These are phyloP conservation scores for Gentiana dahurica DNA, from an alignment of 257 asterid species.

Conservation along the genomic window DNA sequence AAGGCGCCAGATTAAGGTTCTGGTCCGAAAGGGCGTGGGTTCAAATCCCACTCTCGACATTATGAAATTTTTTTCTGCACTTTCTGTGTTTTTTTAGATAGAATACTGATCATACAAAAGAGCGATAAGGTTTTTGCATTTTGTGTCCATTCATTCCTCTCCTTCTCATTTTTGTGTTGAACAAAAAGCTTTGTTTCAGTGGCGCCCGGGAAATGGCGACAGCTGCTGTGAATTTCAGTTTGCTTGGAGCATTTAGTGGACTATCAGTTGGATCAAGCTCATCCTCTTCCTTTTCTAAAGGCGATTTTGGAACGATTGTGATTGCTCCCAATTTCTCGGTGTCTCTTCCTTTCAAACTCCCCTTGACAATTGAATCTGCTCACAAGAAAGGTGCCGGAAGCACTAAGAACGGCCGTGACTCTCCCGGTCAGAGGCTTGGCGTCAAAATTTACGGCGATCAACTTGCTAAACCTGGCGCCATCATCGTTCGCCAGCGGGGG, in stretches of 20 bases:
- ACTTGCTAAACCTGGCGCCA: slow-evolving; percentile 81
- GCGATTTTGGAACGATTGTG: slow-evolving; percentile 42
- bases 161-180: too few relatives aligned
- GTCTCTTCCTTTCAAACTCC: slow-evolving; percentile 47
- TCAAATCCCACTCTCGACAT: slow-evolving; percentile 92
- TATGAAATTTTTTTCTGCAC: too few relatives aligned
- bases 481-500: slow-evolving; percentile 90
- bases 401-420: slow-evolving; percentile 95
- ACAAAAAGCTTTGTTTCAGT: too few relatives aligned
- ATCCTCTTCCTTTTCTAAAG: slow-evolving; percentile 31
- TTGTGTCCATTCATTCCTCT: too few relatives aligned
- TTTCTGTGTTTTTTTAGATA: too few relatives aligned
- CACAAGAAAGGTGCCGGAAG: slow-evolving; percentile 99
- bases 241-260: slow-evolving; percentile 61
- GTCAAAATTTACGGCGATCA: slow-evolving; percentile 91
- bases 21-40: slow-evolving; percentile 99
- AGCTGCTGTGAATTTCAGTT: slow-evolving; percentile 42
- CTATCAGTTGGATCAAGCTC: slow-evolving; percentile 56
- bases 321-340: slow-evolving; percentile 27
- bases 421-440: slow-evolving; percentile 95
- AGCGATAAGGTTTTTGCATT: too few relatives aligned
- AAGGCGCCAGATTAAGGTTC: slow-evolving; percentile 99
- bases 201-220: slow-evolving; percentile 45
- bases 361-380: slow-evolving; percentile 72
- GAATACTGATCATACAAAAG: too few relatives aligned